A percentile compares a stretch with the other conserved stretches of the same genome.
Evolutionary conservation across 495 filamentous ascomycete species (phyloP).

Genomic region (Chaetomidium leptoderma): DNA sequence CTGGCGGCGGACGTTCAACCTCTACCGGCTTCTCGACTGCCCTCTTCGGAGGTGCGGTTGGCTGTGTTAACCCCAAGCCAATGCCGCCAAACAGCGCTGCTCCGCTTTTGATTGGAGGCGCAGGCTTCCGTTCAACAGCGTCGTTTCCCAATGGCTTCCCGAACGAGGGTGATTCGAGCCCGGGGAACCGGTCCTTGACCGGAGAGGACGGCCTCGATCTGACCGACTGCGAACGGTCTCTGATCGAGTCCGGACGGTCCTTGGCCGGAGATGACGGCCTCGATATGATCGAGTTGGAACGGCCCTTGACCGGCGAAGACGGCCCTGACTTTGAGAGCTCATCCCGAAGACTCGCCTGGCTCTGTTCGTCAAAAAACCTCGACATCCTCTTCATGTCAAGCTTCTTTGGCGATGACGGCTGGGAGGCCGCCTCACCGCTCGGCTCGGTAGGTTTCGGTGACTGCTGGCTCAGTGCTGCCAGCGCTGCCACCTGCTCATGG

Average conservation of each 20-base stretch:
- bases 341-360: slow-evolving; percentile 18
- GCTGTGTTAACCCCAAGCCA: slow-evolving; percentile 21
- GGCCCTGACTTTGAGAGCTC: slow-evolving; percentile 30
- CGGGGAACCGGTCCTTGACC: slow-evolving; percentile 17
- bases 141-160: slow-evolving; percentile 16
- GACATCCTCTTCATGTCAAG: slow-evolving; percentile 52
- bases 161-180: slow-evolving; percentile 10
- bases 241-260: slow-evolving; percentile 11
- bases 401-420: slow-evolving; percentile 49
- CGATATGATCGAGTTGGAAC: slow-evolving; percentile 18
- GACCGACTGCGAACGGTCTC: slow-evolving; percentile 4
- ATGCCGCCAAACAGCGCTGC: slow-evolving; percentile 14
- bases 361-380: slow-evolving; percentile 44
- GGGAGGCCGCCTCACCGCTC: slow-evolving; percentile 27
- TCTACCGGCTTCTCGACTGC: slow-evolving; percentile 10
- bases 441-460: slow-evolving; percentile 32
- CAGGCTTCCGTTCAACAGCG: slow-evolving; percentile 36
- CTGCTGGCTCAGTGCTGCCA: slow-evolving; percentile 35
- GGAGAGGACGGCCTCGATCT: slow-evolving; percentile 29
- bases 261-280: slow-evolving; percentile 27
- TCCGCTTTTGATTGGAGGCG: slow-evolving; percentile 37
- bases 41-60: neutral
- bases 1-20: slow-evolving; percentile 13
- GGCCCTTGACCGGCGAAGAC: slow-evolving; percentile 24
- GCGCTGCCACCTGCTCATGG: slow-evolving; percentile 42